Base-by-base conservation (phyloP, 2,329 filamentous ascomycete species). In the Dothistroma septosporum region DNA sequence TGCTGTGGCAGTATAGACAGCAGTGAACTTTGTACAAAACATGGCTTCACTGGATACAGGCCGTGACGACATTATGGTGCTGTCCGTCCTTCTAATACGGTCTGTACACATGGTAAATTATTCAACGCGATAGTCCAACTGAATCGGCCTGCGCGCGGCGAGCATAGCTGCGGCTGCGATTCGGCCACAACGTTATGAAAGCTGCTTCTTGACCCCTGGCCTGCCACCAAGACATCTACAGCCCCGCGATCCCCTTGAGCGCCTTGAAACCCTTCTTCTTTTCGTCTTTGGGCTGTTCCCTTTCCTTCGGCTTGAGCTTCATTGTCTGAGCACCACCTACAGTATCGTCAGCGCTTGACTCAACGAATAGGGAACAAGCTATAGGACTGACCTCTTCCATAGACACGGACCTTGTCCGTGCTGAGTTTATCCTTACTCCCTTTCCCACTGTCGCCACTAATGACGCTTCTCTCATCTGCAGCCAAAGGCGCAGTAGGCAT, bases 251-350 rank as follows among this genome's bases (percentile, higher is more conserved):
- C 4, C 58, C 58, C 33, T 60, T 60, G 24, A 66, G 37, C 7
- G 60, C 60, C 32, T 66, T 66, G 14, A 66, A 63, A 1, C 64
- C 62, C 49, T 61, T 61, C 28, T 55, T 49, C 6, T 58, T 60
- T n/a, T 62, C 57, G 35, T 57, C 33, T n/a, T 58, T 58, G 1
- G 58, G 28, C 10, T 28, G 46, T 31, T 67, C 66, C 54, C 72
- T 75, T 16, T 77, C 73, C 57, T 75, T 78, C 16, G 78, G 73
- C 65, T 80, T 79, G 57, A 79, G 77, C 63, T 81, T 82, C 61
- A 80, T 78, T 66, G 84, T 82, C 68, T 84, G 83, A 44, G 79
- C 80, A 50, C 80, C 80, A 65, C 78, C 78, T 80, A 28, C 50
- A 4, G 3, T 9, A 35, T 35, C 50, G 31, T 53, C 50, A 53